phyloP scores from a whole-genome alignment of 805 yeast genomes.

The Schwanniomyces occidentalis region DNA sequence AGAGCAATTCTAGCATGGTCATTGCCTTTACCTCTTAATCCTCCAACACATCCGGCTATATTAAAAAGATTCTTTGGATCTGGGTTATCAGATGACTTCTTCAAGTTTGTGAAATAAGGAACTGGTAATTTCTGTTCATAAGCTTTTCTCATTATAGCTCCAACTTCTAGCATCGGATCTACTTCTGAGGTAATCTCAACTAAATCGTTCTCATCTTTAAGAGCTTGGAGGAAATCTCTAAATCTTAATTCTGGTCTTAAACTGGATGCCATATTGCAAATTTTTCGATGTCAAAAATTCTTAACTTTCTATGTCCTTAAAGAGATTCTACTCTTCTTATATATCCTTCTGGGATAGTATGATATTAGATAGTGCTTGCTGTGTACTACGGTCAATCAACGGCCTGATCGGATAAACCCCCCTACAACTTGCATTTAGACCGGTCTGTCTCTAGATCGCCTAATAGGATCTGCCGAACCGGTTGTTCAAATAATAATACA shows the following conservation, averaged over 20 bases:
- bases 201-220: constrained; percentile 21
- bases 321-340: too few relatives aligned
- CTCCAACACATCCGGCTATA: constrained; percentile 23
- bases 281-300: too few relatives aligned
- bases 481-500: too few relatives aligned
- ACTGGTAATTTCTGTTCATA: constrained; percentile 21
- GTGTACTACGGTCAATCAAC: too few relatives aligned
- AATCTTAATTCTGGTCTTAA: constrained; percentile 20
- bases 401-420: too few relatives aligned
- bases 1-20: constrained; percentile 26
- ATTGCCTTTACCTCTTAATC: constrained; percentile 16
- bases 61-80: constrained; percentile 15
- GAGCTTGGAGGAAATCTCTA: constrained; percentile 22
- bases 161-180: constrained; percentile 24
- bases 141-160: constrained; percentile 26
- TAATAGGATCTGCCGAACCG: too few relatives aligned
- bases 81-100: constrained; percentile 8
- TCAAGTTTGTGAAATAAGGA: constrained; percentile 21
- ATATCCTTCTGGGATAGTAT: too few relatives aligned
- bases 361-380: too few relatives aligned
- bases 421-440: too few relatives aligned
- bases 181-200: constrained; percentile 20
- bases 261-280: too few relatives aligned
- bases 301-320: too few relatives aligned
- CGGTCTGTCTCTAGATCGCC: too few relatives aligned